Base-by-base conservation (phyloP, 2,329 filamentous ascomycete species). In the Thielaviopsis punctulata region DNA sequence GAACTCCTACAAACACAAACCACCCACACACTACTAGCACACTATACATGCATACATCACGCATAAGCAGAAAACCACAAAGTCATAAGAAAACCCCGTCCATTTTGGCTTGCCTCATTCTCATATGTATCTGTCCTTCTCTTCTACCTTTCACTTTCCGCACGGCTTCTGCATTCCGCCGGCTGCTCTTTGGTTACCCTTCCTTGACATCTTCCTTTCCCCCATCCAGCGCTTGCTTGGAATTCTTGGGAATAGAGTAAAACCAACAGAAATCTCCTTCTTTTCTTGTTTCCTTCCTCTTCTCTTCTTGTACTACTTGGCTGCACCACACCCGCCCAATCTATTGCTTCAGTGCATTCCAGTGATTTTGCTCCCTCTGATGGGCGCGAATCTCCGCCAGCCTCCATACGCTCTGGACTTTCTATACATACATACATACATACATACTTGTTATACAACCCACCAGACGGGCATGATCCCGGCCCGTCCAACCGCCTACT, bases 61-160 rank as follows among this genome's bases (percentile, higher is more conserved):
- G n/a, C n/a, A n/a, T n/a, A n/a, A n/a, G n/a, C n/a, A n/a, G n/a
- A n/a, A n/a, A n/a, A n/a, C n/a, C n/a, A n/a, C n/a, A n/a, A n/a
- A n/a, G n/a, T n/a, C n/a, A n/a, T n/a, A n/a, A n/a, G n/a, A n/a
- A n/a, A n/a, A n/a, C n/a, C n/a, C n/a, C n/a, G n/a, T 43, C 27
- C 5, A 21, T 21, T 23, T 30, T n/a, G 12, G 5, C 21, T 43
- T 41, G 13, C 24, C 25, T 33, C 49, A 21, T 33, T 36, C 50
- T 46, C 48, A n/a, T n/a, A n/a, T n/a, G n/a, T n/a, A n/a, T n/a
- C n/a, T n/a, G n/a, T 49, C 21, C 57, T 27, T 55, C 23, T 47
- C 22, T 48, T 44, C 48, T 52, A 43, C 56, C 59, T 41, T 55
- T 43, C 36, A 6, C 12, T 48, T 9, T 15, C 22, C 27, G 33